These are phyloP conservation scores for Gentiana macrophylla DNA, from an alignment of 257 asterid species.

Conservation along the genomic window DNA sequence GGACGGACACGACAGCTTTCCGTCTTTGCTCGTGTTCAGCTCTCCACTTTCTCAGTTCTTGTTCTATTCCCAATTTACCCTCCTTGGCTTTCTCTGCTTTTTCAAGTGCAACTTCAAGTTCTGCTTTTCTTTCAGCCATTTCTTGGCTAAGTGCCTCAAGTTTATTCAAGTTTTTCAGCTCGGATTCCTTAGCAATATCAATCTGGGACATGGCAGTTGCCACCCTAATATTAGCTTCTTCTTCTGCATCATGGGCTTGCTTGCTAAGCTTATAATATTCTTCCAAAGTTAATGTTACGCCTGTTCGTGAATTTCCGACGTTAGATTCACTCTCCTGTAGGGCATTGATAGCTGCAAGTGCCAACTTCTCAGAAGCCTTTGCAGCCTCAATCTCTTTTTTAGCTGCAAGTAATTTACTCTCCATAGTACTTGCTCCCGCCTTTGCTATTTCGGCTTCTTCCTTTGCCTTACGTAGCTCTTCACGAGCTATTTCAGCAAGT, in stretches of 20 bases:
- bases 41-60: slow-evolving; percentile 80
- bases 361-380: slow-evolving; percentile 77
- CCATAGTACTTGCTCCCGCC: slow-evolving; percentile 51
- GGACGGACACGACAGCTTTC: slow-evolving; percentile 39
- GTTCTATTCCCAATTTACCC: slow-evolving; percentile 74
- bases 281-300: slow-evolving; percentile 56
- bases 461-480: slow-evolving; percentile 52
- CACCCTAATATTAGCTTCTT: slow-evolving; percentile 53
- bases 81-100: slow-evolving; percentile 70
- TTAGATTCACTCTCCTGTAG: slow-evolving; percentile 66
- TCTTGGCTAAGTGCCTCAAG: slow-evolving; percentile 66
- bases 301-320: slow-evolving; percentile 34
- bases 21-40: slow-evolving; percentile 69
- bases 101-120: slow-evolving; percentile 41
- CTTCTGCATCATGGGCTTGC: slow-evolving; percentile 81
- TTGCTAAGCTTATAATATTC: slow-evolving; percentile 91
- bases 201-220: slow-evolving; percentile 60
- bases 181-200: slow-evolving; percentile 80
- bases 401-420: slow-evolving; percentile 62
- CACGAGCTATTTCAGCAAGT: slow-evolving; percentile 40
- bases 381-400: slow-evolving; percentile 91
- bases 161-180: slow-evolving; percentile 44
- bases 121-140: slow-evolving; percentile 45
- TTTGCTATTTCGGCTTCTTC: slow-evolving; percentile 75
- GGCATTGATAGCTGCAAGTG: slow-evolving; percentile 73